Base-by-base conservation (phyloP, 75 land plant genomes). In the Picea sitchensis region DNA sequence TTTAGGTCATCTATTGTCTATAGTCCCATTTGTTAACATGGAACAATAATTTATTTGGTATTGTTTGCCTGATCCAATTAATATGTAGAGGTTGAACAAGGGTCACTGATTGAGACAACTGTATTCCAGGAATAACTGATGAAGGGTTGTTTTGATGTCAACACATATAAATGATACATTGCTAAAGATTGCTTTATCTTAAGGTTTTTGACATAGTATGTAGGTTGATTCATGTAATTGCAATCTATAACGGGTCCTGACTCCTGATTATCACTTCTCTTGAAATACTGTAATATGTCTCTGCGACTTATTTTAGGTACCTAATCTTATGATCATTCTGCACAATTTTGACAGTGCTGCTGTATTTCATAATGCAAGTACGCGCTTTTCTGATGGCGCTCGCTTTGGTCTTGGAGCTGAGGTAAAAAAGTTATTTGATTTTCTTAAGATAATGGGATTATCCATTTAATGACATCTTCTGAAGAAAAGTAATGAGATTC, bases 361-460 rank as follows among this genome's bases (percentile, higher is more conserved):
- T 51, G 94, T 98, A 9, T 93, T 95, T 76, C 98, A 93, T 77
- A 98, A 98, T 83, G 94, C 94, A 77, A 98, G 99, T 79, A 93
- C 98, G 57, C 83, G 99, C n/a, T 98, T 98, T 76, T 98, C 89
- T 86, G 98, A 98, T 90, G 99, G 99, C 41, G 91, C 96, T 76
- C 99, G 98, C 26, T 98, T 95, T 89, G 99, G 96, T 61, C 92
- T 98, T 59, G 98, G 98, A 76, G 99, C 99, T 38, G 98, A 98
- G 99, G 99, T 97, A 85, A 14, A 41, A 4, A 71, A 41, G 74
- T 6, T 71, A 38, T 8, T 2, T 3, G 23, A 71, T 41, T 17
- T 71, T 71, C 51, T 44, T 44, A 44, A 44, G 13, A 71, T 9
- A 44, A 21, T 41, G 54, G 0, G 21, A 44, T 71, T 47, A 44